phyloP scores from a whole-genome alignment of 192 early-diverging fungal species.

The Coemansia sp. region DNA sequence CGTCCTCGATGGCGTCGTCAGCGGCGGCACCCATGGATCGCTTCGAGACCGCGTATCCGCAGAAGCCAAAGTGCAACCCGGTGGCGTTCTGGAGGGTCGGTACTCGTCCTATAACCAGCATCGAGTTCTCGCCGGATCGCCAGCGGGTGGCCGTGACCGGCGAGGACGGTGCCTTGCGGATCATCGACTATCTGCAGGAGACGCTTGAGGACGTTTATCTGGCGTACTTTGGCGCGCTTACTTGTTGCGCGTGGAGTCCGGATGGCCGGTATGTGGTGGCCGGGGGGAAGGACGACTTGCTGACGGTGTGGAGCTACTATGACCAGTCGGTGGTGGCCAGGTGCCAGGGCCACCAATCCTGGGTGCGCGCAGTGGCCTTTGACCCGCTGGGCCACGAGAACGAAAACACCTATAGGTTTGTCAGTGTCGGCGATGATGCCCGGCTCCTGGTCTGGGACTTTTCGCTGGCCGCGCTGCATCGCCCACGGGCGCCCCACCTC shows the following conservation, averaged over 20 bases:
- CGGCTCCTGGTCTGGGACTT: conserved; percentile 93
- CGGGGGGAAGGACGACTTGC: conserved; percentile 89
- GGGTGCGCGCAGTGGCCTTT: conserved; percentile 80
- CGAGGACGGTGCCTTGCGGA: conserved; percentile 71
- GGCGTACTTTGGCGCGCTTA: conserved; percentile 82
- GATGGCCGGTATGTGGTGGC: conserved; percentile 79
- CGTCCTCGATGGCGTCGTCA: background rate
- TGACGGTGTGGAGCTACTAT: conserved; percentile 82
- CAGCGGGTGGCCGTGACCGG: conserved; percentile 73
- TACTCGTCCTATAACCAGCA: conserved; percentile 64
- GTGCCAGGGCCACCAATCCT: conserved; percentile 88
- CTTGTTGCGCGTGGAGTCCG: conserved; percentile 84
- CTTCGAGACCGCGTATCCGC: conserved; percentile 43
- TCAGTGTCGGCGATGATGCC: conserved; percentile 86
- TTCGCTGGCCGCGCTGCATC: conserved; percentile 65
- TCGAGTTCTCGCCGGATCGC: conserved; percentile 78
- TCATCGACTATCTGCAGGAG: conserved; percentile 71
- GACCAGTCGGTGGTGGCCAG: conserved; percentile 73
- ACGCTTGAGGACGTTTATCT: conserved; percentile 66
- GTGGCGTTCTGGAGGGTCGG: conserved; percentile 72
- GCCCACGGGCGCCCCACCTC: conserved; percentile 55
- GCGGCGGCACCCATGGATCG: conserved; percentile 3
- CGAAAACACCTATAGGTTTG: conserved; percentile 77
- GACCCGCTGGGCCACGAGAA: conserved; percentile 69
- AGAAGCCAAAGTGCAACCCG: conserved; percentile 76